Conservation (phyloP, 352 stramenopile species). For the Pythium guiyangense region DNA sequence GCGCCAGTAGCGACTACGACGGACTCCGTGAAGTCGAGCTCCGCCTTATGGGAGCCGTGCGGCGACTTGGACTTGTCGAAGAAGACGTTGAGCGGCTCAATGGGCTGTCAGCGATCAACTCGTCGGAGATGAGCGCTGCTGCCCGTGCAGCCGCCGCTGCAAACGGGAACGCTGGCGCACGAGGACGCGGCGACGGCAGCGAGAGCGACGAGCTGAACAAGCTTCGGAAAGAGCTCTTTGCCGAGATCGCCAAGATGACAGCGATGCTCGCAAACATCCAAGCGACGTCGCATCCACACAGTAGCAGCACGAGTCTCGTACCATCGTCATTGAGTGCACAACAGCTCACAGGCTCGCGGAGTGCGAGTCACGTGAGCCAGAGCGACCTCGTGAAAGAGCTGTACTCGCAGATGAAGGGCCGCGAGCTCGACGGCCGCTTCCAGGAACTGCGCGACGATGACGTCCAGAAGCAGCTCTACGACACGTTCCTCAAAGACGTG, state of each 20-base stretch:
- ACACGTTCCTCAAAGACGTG: conserved; percentile 67
- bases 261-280: conserved; percentile 21
- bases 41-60: conserved; percentile 48
- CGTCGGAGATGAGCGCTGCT: conserved; percentile 14
- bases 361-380: conserved; percentile 15
- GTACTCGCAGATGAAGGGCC: conserved; percentile 52
- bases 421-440: conserved; percentile 45
- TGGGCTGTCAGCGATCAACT: conserved; percentile 16
- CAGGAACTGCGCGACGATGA: conserved; percentile 29
- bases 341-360: conserved; percentile 9
- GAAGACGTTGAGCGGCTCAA: conserved; percentile 65
- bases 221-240: conserved; percentile 43
- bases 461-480: conserved; percentile 59
- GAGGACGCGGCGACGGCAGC: neutral
- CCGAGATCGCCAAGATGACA: conserved; percentile 46
- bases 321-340: conserved; percentile 11
- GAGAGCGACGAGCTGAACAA: conserved; percentile 36
- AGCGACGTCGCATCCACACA: neutral
- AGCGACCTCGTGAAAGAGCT: conserved; percentile 50
- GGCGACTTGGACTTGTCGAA: conserved; percentile 52
- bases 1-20: conserved; percentile 17
- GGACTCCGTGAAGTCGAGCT: conserved; percentile 53
- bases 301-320: conserved; percentile 15
- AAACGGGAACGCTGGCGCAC: neutral
- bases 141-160: neutral